phyloP scores from a whole-genome alignment of 495 filamentous ascomycete genomes.

The Aspergillus nidulans region DNA sequence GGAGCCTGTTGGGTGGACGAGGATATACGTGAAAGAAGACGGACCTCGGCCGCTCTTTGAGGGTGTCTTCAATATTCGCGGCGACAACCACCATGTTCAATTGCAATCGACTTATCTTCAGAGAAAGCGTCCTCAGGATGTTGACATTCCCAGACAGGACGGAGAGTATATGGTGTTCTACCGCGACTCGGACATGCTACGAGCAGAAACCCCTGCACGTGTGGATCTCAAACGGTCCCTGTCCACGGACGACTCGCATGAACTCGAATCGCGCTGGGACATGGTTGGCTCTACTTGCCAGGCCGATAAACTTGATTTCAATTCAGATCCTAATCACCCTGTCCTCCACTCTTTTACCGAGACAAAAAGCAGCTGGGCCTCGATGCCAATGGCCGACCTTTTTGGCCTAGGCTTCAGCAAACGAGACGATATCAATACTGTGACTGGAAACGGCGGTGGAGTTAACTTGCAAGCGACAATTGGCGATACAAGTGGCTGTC shows the following conservation, averaged over 20 bases:
- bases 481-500: constrained; percentile 76
- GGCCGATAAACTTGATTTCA: constrained; percentile 68
- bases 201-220: constrained; percentile 23
- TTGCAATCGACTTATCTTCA: constrained; percentile 66
- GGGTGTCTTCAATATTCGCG: constrained; percentile 76
- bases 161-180: constrained; percentile 88
- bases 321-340: constrained; percentile 60
- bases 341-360: constrained; percentile 48
- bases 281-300: constrained; percentile 42
- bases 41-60: constrained; percentile 79
- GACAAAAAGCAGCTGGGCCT: constrained; percentile 45
- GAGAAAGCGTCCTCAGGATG: constrained; percentile 71
- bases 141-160: constrained; percentile 52
- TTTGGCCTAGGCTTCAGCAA: constrained; percentile 52
- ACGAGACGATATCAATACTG: constrained; percentile 51
- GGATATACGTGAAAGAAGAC: constrained; percentile 72
- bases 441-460: constrained; percentile 69
- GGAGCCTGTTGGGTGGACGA: constrained; percentile 81
- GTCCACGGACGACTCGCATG: constrained; percentile 16
- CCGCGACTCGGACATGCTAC: constrained; percentile 78
- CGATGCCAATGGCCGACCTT: constrained; percentile 50
- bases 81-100: constrained; percentile 86
- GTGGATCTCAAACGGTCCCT: constrained; percentile 51
- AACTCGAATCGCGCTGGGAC: not conserved
- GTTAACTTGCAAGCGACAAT: constrained; percentile 81